Evolutionary conservation across 2,329 filamentous ascomycete species (phyloP).

Genomic region (Fusarium papillatum): DNA sequence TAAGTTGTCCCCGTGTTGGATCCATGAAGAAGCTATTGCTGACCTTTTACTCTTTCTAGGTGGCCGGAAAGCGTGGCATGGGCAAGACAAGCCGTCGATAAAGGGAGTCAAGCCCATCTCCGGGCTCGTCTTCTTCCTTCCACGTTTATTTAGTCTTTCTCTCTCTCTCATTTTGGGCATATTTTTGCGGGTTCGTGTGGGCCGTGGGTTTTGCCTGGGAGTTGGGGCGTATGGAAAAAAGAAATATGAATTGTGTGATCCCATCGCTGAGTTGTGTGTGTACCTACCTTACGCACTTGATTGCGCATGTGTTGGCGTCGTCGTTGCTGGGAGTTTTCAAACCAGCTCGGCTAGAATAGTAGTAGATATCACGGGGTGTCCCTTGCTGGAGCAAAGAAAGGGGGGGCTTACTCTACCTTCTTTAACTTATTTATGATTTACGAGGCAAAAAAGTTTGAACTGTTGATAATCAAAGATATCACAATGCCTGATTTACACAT

Average conservation of each 20-base stretch:
- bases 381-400: conserved; percentile 22
- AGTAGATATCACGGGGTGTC: conserved; percentile 40
- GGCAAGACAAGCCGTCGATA: conserved; percentile 87
- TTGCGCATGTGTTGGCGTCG: conserved; percentile 16
- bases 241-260: conserved; percentile 33
- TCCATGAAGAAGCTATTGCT: conserved; percentile 3
- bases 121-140: conserved; percentile 29
- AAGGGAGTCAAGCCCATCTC: conserved; percentile 35
- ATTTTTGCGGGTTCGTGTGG: conserved; percentile 33
- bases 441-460: conserved; percentile 29
- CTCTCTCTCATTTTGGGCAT: conserved; percentile 40
- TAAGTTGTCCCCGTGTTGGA: conserved; percentile 62
- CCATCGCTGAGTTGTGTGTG: conserved; percentile 27
- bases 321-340: conserved; percentile 33
- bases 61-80: conserved; percentile 92
- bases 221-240: conserved; percentile 47
- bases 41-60: conserved; percentile 59
- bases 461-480: conserved; percentile 10
- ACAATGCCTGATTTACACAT: neutral
- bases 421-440: conserved; percentile 41
- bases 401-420: conserved; percentile 30
- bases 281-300: conserved; percentile 11
- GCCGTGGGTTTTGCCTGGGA: conserved; percentile 46
- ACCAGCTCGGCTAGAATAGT: conserved; percentile 35
- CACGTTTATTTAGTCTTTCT: conserved; percentile 36